Base-by-base conservation (phyloP, 1,284 basidiomycete species). In the Ceratobasidium sp. region DNA sequence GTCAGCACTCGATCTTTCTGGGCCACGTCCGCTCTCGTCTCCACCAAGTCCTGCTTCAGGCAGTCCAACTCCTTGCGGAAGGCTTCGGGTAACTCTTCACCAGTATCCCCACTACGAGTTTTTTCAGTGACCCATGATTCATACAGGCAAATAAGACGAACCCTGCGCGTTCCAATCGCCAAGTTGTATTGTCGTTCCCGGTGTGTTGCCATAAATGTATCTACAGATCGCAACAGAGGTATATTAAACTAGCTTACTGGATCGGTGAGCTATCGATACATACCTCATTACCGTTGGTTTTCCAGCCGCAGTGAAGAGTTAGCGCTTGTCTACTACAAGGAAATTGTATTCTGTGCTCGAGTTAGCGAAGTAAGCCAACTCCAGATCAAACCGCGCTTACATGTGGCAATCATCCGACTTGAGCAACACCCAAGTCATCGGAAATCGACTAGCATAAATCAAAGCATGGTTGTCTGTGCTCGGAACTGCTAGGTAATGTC, bases 261-360 rank as follows among this genome's bases (percentile, higher is more conserved):
- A 9, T n/a, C 24, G 29, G 2, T 5, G 2, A n/a, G 8, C 11
- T 22, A 2, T 24, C 17, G 2, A 15, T 41, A 31, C 29, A 27
- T 50, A 71, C 67, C 67, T 71, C 67, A 24, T 71, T 71, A 1
- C 67, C 67, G 29, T 71, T 71, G 17, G 45, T n/a, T 33, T 27
- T 45, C 56, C 48, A 71, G 54, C 67, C 67, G 9, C 11, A 60
- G 36, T 71, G 67, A 50, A 71, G 67, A 24, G 59, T 54, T 2
- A 71, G 22, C 6, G 59, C 67, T n/a, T 29, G 36, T 29, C 59
- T 60, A n/a, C 47, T 71, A 36, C 48, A 54, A 14, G 67, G 19
- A 29, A 29, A 60, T 27, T 48, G 41, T 17, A 71, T 24, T 2
- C 67, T 71, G 17, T n/a, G 6, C 1, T 29, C 29, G 17, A 6